Percentiles rank a stretch among this genome's conserved stretches.
Conservation (phyloP, 2,329 filamentous ascomycete species). For the Coleophoma cylindrospora region DNA sequence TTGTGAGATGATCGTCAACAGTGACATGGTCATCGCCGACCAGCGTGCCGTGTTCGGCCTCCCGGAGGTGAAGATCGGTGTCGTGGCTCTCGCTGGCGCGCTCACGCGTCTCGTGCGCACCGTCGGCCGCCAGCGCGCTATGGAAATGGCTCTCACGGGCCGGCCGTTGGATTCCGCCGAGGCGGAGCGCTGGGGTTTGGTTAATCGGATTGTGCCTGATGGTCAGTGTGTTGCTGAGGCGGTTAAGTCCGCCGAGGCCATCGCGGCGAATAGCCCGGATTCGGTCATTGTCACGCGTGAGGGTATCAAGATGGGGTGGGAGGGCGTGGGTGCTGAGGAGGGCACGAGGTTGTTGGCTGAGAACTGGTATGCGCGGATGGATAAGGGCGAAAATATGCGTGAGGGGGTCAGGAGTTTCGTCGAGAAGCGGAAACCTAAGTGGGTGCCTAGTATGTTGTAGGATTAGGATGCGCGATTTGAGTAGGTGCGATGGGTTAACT, state of each 20-base stretch:
- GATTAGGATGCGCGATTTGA: neutral
- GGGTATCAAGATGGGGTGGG: slow-evolving; percentile 69
- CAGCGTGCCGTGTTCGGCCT: slow-evolving; percentile 57
- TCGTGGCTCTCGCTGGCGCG: slow-evolving; percentile 66
- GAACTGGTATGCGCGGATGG: slow-evolving; percentile 53
- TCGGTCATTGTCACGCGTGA: slow-evolving; percentile 69
- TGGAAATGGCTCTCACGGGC: slow-evolving; percentile 66
- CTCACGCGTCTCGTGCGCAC: slow-evolving; percentile 61
- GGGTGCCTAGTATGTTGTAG: slow-evolving; percentile 59
- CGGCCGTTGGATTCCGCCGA: slow-evolving; percentile 52
- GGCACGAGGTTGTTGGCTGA: slow-evolving; percentile 49
- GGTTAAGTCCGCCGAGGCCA: slow-evolving; percentile 52
- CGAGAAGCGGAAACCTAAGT: slow-evolving; percentile 66
- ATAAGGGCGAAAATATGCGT: slow-evolving; percentile 65
- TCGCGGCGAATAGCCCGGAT: slow-evolving; percentile 68
- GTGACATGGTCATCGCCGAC: slow-evolving; percentile 65
- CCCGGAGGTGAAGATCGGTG: slow-evolving; percentile 67
- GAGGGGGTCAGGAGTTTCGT: slow-evolving; percentile 74
- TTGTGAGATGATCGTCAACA: slow-evolving; percentile 71
- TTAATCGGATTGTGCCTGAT: slow-evolving; percentile 58
- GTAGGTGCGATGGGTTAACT: no score
- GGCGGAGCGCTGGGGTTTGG: slow-evolving; percentile 60
- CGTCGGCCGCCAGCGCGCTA: slow-evolving; percentile 64
- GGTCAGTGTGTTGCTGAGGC: slow-evolving; percentile 50
- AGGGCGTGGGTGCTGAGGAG: slow-evolving; percentile 58